A percentile compares a stretch with the other conserved stretches of the same genome.
Evolutionary conservation across 1,139 yeast species (phyloP).

Genomic region (Lodderomyces theae): DNA sequence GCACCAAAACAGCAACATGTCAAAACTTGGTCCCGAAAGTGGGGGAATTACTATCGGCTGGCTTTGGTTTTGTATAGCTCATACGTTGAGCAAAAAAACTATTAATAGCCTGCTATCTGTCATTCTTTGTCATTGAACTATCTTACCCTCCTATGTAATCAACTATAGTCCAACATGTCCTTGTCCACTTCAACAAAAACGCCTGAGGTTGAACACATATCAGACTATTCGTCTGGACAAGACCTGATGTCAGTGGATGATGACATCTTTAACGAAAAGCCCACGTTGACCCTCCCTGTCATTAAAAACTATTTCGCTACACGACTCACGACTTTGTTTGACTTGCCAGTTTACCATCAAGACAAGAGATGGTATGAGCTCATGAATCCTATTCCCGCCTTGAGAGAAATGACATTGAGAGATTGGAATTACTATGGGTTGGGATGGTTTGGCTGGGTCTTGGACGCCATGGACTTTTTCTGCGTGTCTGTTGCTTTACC

Average conservation of each 20-base stretch:
- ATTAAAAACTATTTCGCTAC: constrained; percentile 26
- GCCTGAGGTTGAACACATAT: constrained; percentile 10
- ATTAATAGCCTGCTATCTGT: no score
- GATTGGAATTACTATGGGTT: constrained; percentile 59
- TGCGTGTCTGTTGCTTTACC: constrained; percentile 62
- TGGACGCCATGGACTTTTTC: constrained; percentile 80
- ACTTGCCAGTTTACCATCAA: constrained; percentile 23
- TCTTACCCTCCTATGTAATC: no score
- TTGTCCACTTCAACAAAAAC: no score
- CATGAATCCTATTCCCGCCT: constrained; percentile 33
- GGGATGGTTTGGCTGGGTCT: constrained; percentile 72
- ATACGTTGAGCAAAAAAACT: no score
- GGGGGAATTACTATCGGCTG: no score
- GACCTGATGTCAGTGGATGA: constrained; percentile 12
- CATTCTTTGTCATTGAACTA: no score
- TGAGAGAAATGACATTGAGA: constrained; percentile 24
- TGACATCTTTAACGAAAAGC: constrained; percentile 23
- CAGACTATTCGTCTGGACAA: constrained; percentile 2
- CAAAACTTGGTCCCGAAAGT: neutral
- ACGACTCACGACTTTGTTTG: constrained; percentile 31
- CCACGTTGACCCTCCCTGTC: constrained; percentile 23
- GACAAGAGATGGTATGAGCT: constrained; percentile 17
- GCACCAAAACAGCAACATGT: no score
- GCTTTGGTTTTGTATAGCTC: no score
- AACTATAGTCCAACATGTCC: no score